phyloP scores from a whole-genome alignment of 73 alveolate genomes.

The Paramecium octaurelia region DNA sequence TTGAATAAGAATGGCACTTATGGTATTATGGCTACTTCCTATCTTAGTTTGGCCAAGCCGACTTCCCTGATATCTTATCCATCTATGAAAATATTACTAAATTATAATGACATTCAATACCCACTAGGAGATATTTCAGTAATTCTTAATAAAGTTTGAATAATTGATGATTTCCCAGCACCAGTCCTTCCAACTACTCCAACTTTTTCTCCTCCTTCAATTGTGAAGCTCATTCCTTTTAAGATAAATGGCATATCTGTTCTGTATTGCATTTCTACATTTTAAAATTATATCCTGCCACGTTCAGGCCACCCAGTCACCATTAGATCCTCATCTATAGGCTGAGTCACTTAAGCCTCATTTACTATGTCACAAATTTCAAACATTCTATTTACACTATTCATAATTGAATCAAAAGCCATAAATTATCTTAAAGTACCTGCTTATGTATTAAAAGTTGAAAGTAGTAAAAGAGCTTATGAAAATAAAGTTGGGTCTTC shows the following conservation, averaged over 20 bases:
- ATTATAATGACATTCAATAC: background rate
- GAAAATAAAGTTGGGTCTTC: conserved; percentile 10
- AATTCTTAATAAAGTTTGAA: conserved; percentile 80
- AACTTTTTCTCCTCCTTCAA: conserved; percentile 65
- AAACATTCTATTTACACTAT: conserved; percentile 33
- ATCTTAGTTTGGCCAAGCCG: conserved; percentile 70
- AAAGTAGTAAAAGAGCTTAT: background rate
- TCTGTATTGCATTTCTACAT: conserved; percentile 61
- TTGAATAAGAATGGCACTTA: conserved; percentile 81
- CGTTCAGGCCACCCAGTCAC: background rate
- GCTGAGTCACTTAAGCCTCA: background rate
- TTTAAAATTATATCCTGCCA: background rate
- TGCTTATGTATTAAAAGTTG: conserved; percentile 6
- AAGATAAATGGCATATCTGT: conserved; percentile 59
- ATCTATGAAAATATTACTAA: conserved; percentile 73
- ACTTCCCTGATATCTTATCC: conserved; percentile 72
- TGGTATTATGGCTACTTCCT: conserved; percentile 76
- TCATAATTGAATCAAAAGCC: conserved; percentile 49
- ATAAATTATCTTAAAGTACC: conserved; percentile 54
- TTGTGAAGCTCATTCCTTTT: conserved; percentile 60
- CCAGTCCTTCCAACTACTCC: conserved; percentile 92
- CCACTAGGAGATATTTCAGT: conserved; percentile 71
- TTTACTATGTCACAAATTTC: background rate
- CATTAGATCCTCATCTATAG: background rate
- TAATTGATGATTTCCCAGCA: conserved; percentile 80